Evolutionary conservation across 345 rosid species (phyloP).

Genomic region (Orychophragmus violaceus): DNA sequence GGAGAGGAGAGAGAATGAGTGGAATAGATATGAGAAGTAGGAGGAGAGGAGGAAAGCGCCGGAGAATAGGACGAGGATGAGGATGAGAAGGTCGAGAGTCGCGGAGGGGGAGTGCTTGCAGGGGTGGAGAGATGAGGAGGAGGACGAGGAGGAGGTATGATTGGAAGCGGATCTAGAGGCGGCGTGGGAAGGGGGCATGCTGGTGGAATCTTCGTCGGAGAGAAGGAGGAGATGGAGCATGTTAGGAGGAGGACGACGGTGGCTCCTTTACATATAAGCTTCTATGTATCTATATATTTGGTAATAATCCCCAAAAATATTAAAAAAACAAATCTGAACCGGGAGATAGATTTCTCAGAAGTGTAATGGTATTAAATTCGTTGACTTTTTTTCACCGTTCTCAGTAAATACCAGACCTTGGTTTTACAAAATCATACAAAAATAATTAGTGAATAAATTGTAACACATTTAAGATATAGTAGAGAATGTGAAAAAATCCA

Average conservation of each 20-base stretch:
- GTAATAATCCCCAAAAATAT: neutral
- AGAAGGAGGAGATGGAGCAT: conserved; percentile 49
- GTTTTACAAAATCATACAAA: neutral
- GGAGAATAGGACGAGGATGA: conserved; percentile 68
- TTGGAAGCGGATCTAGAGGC: too few relatives aligned
- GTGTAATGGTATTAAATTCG: too few relatives aligned
- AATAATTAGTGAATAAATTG: too few relatives aligned
- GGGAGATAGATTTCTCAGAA: too few relatives aligned
- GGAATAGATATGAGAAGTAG: conserved; percentile 76
- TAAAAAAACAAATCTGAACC: neutral
- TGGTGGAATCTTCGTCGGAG: conserved; percentile 17
- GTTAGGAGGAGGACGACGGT: conserved; percentile 22
- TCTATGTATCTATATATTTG: neutral
- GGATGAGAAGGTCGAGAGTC: conserved; percentile 76
- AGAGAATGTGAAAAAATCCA: too few relatives aligned
- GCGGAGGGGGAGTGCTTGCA: conserved; percentile 87
- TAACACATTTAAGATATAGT: too few relatives aligned
- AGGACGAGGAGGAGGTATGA: too few relatives aligned
- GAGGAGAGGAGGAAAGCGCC: conserved; percentile 73
- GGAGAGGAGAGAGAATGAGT: conserved; percentile 68
- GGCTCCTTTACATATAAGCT: conserved; percentile 4
- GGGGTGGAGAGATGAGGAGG: conserved; percentile 27
- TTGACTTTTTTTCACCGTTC: neutral
- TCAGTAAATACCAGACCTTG: neutral
- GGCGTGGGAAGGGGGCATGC: conserved; percentile 29